These are phyloP conservation scores for Lodderomyces theae DNA, from an alignment of 1,139 yeast genomes.

Conservation along the genomic window DNA sequence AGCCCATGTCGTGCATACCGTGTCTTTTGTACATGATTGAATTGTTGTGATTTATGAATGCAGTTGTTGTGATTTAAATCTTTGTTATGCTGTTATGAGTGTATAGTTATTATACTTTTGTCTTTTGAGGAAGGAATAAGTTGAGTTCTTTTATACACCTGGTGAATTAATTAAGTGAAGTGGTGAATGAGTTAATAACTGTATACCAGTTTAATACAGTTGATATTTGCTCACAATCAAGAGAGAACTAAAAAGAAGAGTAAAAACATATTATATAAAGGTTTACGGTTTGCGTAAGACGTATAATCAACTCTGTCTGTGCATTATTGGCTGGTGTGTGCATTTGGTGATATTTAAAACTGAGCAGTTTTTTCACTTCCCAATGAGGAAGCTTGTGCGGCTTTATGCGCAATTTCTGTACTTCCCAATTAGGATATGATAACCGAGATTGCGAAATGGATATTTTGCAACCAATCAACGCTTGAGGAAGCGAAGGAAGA, in stretches of 20 bases:
- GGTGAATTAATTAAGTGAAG: neutral
- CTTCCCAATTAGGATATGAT: conserved; percentile 2
- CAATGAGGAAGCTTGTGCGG: neutral
- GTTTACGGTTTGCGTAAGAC: too few relatives aligned
- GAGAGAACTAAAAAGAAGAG: neutral
- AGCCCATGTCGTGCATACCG: conserved; percentile 3
- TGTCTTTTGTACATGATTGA: conserved; percentile 2
- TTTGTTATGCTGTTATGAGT: neutral
- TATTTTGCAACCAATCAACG: conserved; percentile 1
- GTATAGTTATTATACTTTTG: too few relatives aligned
- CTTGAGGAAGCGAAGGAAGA: neutral
- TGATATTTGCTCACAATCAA: neutral
- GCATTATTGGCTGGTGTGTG: neutral
- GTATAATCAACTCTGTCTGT: too few relatives aligned
- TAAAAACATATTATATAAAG: too few relatives aligned
- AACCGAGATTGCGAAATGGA: neutral
- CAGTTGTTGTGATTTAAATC: neutral
- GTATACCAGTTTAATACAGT: neutral
- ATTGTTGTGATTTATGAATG: too few relatives aligned
- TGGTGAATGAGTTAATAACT: neutral
- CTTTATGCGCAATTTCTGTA: neutral
- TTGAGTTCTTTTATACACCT: neutral
- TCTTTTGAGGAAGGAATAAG: neutral
- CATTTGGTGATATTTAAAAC: neutral
- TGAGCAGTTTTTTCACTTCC: conserved; percentile 3